phyloP scores from a whole-genome alignment of 2,329 filamentous ascomycete species.

The Tolypocladium ovalisporum region DNA sequence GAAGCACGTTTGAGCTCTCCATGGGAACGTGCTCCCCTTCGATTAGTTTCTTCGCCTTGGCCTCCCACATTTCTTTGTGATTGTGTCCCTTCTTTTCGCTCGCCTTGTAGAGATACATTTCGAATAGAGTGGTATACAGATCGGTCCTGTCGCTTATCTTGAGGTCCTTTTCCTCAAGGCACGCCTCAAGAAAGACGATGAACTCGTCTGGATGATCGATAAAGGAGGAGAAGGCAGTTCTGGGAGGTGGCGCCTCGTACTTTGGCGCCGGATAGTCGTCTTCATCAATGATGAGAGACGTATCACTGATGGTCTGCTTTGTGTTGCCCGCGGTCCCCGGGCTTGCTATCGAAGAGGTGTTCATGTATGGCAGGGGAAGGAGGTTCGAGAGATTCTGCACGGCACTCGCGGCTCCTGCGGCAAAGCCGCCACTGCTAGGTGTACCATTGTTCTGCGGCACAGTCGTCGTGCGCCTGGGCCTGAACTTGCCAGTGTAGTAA shows the following conservation, averaged over 20 bases:
- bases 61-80: conserved; percentile 73
- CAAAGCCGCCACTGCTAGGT: conserved; percentile 31
- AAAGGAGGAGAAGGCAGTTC: conserved; percentile 90
- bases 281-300: conserved; percentile 37
- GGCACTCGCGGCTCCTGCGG: conserved; percentile 56
- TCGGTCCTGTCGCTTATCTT: conserved; percentile 69
- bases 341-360: conserved; percentile 44
- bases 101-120: conserved; percentile 93
- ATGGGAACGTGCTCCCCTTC: conserved; percentile 73
- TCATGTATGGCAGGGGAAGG: conserved; percentile 79
- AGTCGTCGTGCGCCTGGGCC: conserved; percentile 52
- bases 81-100: conserved; percentile 57
- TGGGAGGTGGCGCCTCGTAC: conserved; percentile 72
- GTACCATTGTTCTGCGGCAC: conserved; percentile 23
- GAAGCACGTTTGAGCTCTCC: conserved; percentile 85
- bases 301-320: conserved; percentile 40
- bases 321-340: conserved; percentile 39
- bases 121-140: conserved; percentile 88
- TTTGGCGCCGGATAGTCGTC: conserved; percentile 34
- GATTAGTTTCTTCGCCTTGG: conserved; percentile 81
- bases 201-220: conserved; percentile 91
- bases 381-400: conserved; percentile 80
- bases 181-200: conserved; percentile 83
- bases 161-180: conserved; percentile 61
- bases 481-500: conserved; percentile 84